Conservation (phyloP, 1,139 yeast genomes). For the Kazachstania sp. region DNA sequence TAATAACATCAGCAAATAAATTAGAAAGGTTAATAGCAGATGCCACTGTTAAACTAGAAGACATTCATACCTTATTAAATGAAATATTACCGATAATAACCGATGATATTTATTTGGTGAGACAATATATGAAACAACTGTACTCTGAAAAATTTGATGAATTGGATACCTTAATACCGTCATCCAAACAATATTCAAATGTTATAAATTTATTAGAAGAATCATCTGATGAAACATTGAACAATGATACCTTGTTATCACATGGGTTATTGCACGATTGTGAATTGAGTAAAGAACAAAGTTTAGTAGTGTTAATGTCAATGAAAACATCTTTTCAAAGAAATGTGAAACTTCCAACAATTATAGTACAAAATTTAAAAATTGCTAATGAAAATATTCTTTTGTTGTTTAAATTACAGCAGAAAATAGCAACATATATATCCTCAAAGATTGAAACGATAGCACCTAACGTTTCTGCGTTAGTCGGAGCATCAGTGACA, state of each 20-base stretch:
- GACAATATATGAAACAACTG: conserved; percentile 42
- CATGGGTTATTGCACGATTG: conserved; percentile 32
- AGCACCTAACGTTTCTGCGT: conserved; percentile 74
- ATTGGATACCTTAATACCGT: conserved; percentile 53
- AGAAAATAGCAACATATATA: conserved; percentile 45
- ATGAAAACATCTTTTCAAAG: conserved; percentile 41
- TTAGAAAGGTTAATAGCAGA: background rate
- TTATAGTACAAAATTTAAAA: conserved; percentile 22
- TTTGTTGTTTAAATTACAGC: conserved; percentile 39
- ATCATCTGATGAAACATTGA: conserved; percentile 35
- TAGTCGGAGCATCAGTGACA: conserved; percentile 67
- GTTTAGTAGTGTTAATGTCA: conserved; percentile 67
- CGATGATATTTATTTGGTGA: conserved; percentile 45
- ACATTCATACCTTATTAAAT: conserved; percentile 48
- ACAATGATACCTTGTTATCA: conserved; percentile 22
- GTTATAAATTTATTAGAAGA: conserved; percentile 43
- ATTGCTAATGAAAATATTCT: conserved; percentile 43
- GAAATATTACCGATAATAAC: conserved; percentile 48
- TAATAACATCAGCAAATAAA: background rate
- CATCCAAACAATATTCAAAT: conserved; percentile 56
- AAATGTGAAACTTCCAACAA: conserved; percentile 26
- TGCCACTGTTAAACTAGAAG: conserved; percentile 34
- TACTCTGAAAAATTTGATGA: conserved; percentile 67
- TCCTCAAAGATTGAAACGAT: conserved; percentile 43
- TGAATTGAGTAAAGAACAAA: conserved; percentile 43